Conservation (phyloP, 1,139 yeast species). For the Debaryomyces sp. region DNA sequence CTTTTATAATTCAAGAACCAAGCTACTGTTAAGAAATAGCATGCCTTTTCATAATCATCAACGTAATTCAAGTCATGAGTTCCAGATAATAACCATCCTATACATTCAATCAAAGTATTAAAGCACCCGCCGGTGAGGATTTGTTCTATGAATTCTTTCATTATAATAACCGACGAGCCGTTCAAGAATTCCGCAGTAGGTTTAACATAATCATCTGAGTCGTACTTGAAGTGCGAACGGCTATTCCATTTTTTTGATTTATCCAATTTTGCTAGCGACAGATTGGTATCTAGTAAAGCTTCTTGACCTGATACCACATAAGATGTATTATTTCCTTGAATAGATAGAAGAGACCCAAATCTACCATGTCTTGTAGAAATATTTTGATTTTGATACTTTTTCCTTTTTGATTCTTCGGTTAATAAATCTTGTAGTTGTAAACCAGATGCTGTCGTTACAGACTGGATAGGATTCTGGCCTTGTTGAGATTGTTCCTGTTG, state of each 20-base stretch:
- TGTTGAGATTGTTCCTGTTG: conserved; percentile 4
- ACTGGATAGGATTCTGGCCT: conserved; percentile 4
- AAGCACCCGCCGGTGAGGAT: conserved; percentile 74
- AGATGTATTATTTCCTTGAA: conserved; percentile 61
- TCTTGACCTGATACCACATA: conserved; percentile 77
- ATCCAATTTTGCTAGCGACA: conserved; percentile 62
- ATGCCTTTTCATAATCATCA: conserved; percentile 43
- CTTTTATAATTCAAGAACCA: conserved; percentile 65
- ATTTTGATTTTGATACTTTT: conserved; percentile 50
- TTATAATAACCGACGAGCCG: conserved; percentile 35
- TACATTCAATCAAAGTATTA: conserved; percentile 60
- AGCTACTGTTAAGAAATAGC: conserved; percentile 60
- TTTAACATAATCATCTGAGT: conserved; percentile 43
- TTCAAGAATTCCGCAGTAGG: conserved; percentile 30
- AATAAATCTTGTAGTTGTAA: conserved; percentile 57
- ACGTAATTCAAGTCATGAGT: conserved; percentile 39
- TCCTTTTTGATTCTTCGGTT: conserved; percentile 57
- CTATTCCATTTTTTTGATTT: conserved; percentile 67
- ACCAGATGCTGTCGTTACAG: conserved; percentile 32
- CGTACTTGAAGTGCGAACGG: conserved; percentile 43
- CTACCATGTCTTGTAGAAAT: conserved; percentile 82
- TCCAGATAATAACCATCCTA: conserved; percentile 49
- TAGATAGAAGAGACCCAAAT: conserved; percentile 83
- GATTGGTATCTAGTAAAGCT: conserved; percentile 51
- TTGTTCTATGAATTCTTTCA: conserved; percentile 50